phyloP scores from a whole-genome alignment of 2,329 filamentous ascomycete species.

The Calycina marina region DNA sequence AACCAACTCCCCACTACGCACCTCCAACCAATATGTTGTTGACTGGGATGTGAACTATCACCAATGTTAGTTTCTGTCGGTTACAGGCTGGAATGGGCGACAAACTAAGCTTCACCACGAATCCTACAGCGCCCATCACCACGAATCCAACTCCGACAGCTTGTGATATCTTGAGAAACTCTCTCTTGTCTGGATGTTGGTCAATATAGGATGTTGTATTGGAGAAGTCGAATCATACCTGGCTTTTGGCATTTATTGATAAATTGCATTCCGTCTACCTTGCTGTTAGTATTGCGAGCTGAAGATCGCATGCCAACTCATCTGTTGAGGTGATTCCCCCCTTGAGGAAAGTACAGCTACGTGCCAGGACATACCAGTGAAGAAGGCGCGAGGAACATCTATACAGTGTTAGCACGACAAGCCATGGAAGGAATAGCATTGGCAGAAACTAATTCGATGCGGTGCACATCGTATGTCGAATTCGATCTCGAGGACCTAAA shows the following conservation, averaged over 20 bases:
- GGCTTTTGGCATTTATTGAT: slow-evolving; percentile 26
- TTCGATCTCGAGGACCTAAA: no score
- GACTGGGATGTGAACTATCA: slow-evolving; percentile 34
- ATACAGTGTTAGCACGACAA: no score
- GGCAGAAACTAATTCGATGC: neutral
- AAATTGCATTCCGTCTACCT: slow-evolving; percentile 25
- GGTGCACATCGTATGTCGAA: neutral
- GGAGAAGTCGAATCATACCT: slow-evolving; percentile 1
- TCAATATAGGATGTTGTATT: neutral
- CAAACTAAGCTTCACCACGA: slow-evolving; percentile 30
- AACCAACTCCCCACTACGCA: slow-evolving; percentile 6
- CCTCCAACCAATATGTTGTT: slow-evolving; percentile 32
- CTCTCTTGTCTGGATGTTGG: slow-evolving; percentile 16
- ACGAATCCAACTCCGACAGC: slow-evolving; percentile 33
- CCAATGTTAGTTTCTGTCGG: slow-evolving; percentile 1
- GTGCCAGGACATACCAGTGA: no score
- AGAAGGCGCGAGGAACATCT: slow-evolving; percentile 30
- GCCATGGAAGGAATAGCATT: no score
- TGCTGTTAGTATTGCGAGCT: no score
- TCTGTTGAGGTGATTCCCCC: no score
- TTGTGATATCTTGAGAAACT: slow-evolving; percentile 28
- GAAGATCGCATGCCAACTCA: no score
- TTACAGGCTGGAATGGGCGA: neutral
- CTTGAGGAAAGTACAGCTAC: neutral
- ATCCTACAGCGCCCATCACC: slow-evolving; percentile 33